phyloP scores from a whole-genome alignment of 768 basidiomycete genomes.

The Mycena maculata region DNA sequence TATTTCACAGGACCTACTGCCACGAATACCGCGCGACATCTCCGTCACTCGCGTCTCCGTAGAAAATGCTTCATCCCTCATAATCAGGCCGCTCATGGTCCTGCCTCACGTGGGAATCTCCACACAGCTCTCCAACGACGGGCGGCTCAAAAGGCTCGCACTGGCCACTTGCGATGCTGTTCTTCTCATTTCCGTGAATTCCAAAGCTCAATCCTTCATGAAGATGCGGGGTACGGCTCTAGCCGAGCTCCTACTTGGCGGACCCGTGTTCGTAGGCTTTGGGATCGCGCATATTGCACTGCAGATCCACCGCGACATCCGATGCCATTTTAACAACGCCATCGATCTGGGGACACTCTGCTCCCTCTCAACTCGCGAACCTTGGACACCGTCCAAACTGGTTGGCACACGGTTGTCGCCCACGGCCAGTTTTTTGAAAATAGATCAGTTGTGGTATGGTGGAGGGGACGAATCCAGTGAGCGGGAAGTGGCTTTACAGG shows the following conservation, averaged over 20 bases:
- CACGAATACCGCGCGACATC: conserved; percentile 14
- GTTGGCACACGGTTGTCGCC: background rate
- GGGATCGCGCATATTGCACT: conserved; percentile 16
- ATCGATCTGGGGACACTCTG: conserved; percentile 16
- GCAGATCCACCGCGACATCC: conserved; percentile 13
- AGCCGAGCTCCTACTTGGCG: background rate
- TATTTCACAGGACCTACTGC: conserved; percentile 17
- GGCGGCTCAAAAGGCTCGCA: conserved; percentile 13
- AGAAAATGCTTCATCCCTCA: background rate
- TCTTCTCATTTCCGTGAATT: conserved; percentile 8
- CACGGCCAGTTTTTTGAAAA: background rate
- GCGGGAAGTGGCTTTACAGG: conserved; percentile 3
- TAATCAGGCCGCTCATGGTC: background rate
- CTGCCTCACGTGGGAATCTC: conserved; percentile 5
- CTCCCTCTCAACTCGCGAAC: conserved; percentile 12
- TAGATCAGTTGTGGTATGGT: conserved; percentile 21
- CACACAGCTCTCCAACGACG: conserved; percentile 15
- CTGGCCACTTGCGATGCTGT: conserved; percentile 4
- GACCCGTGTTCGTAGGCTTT: conserved; percentile 15
- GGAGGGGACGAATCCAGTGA: background rate
- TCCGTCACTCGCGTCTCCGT: conserved; percentile 15
- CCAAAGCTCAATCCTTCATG: background rate
- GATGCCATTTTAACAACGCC: background rate
- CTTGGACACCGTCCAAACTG: conserved; percentile 20
- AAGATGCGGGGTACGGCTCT: background rate